Conservation (phyloP, 2,329 filamentous ascomycete species). For the Beauveria sp. region DNA sequence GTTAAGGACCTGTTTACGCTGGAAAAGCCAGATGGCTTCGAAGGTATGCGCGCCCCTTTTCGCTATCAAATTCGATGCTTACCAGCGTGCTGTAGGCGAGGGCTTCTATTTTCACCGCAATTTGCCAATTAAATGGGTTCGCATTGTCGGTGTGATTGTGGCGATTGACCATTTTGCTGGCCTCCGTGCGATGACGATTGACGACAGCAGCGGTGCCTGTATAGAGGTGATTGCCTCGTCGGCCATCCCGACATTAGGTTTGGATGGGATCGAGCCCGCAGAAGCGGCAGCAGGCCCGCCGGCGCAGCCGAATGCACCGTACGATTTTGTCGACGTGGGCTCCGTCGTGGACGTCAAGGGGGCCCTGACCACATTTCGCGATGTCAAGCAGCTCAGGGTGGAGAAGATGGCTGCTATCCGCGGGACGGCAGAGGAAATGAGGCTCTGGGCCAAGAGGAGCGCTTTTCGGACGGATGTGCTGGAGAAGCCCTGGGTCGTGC, state of each 20-base stretch:
- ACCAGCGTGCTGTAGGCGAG: conserved; percentile 20
- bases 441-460: conserved; percentile 49
- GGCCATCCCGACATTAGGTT: background rate
- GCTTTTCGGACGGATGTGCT: conserved; percentile 45
- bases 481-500: conserved; percentile 47
- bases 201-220: conserved; percentile 56
- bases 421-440: conserved; percentile 49
- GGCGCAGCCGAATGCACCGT: conserved; percentile 11
- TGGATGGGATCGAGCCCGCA: background rate
- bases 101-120: conserved; percentile 61
- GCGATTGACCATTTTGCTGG: conserved; percentile 45
- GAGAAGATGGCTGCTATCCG: conserved; percentile 40
- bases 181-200: conserved; percentile 48
- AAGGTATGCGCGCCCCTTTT: conserved; percentile 33
- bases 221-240: conserved; percentile 36
- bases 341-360: conserved; percentile 52
- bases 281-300: background rate
- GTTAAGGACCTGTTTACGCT: conserved; percentile 43
- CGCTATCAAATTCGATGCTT: background rate
- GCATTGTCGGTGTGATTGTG: conserved; percentile 63
- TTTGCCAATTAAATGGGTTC: conserved; percentile 70
- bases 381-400: conserved; percentile 44
- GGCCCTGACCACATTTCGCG: conserved; percentile 38
- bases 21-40: conserved; percentile 40
- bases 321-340: conserved; percentile 40